phyloP scores from a whole-genome alignment of 2,329 filamentous ascomycete genomes.

The Fusarium sp. region DNA sequence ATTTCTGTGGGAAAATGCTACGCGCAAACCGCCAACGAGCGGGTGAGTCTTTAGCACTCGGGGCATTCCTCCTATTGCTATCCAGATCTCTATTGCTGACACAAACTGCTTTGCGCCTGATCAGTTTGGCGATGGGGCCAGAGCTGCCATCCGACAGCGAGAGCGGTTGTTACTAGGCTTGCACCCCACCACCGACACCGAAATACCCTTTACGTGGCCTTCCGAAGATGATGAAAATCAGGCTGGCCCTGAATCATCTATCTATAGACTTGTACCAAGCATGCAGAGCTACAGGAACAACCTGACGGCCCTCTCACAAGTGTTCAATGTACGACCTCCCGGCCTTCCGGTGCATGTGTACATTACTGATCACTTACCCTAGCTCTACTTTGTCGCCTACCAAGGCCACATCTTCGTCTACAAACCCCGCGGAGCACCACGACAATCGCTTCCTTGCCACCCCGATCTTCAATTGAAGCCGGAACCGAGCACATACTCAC shows the following conservation, averaged over 20 bases:
- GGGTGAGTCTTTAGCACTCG: slow-evolving; percentile 43
- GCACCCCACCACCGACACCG: slow-evolving; percentile 32
- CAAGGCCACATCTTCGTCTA: slow-evolving; percentile 68
- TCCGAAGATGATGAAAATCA: slow-evolving; percentile 38
- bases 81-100: slow-evolving; percentile 5
- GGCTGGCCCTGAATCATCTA: slow-evolving; percentile 28
- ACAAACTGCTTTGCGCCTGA: slow-evolving; percentile 9
- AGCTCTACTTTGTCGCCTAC: slow-evolving; percentile 72
- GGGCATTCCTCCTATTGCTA: neutral
- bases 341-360: neutral
- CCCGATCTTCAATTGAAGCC: slow-evolving; percentile 64
- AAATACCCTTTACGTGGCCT: slow-evolving; percentile 46
- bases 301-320: slow-evolving; percentile 67
- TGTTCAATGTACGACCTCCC: slow-evolving; percentile 58
- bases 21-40: slow-evolving; percentile 50
- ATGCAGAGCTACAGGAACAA: slow-evolving; percentile 62
- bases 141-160: slow-evolving; percentile 47
- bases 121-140: slow-evolving; percentile 52
- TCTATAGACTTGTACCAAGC: slow-evolving; percentile 45
- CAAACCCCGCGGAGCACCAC: slow-evolving; percentile 56
- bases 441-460: slow-evolving; percentile 58
- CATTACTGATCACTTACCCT: slow-evolving; percentile 16
- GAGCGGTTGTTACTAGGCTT: slow-evolving; percentile 45
- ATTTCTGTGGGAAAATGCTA: slow-evolving; percentile 50
- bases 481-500: slow-evolving; percentile 52